A percentile compares a stretch with the other conserved stretches of the same genome.
Conservation (phyloP, 106 monocot species). For the Dactylorhiza incarnata region DNA sequence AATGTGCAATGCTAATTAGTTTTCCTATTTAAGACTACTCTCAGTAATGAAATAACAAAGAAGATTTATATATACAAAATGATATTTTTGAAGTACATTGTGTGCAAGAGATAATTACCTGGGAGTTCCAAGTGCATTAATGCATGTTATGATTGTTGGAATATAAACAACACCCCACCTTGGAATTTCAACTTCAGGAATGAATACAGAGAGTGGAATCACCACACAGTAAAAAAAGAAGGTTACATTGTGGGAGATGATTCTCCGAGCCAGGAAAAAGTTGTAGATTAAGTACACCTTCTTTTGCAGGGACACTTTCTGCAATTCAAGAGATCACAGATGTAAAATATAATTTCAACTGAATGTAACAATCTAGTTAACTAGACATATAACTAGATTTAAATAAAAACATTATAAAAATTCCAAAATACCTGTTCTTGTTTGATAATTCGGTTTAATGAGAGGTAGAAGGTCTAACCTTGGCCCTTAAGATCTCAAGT, state of each 20-base stretch:
- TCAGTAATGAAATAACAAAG: no score
- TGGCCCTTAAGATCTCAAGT: slow-evolving; percentile 34
- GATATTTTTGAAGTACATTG: background rate
- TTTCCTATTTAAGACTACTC: no score
- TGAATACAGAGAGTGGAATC: slow-evolving; percentile 43
- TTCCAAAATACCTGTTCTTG: background rate
- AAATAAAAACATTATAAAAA: no score
- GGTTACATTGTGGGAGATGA: slow-evolving; percentile 46
- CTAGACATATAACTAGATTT: no score
- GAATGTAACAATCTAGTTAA: no score
- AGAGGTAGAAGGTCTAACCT: slow-evolving; percentile 19
- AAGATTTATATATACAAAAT: no score
- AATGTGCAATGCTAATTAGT: no score
- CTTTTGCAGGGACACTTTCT: slow-evolving; percentile 46
- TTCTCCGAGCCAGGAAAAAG: slow-evolving; percentile 69
- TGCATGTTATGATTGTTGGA: slow-evolving; percentile 57
- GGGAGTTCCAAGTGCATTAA: slow-evolving; percentile 64
- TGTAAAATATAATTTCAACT: background rate
- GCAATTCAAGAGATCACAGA: slow-evolving; percentile 12
- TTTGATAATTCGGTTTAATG: background rate
- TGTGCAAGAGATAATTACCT: slow-evolving; percentile 23
- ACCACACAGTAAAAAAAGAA: slow-evolving; percentile 63
- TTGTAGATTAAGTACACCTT: slow-evolving; percentile 61
- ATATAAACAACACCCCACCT: slow-evolving; percentile 58
- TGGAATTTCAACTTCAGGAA: slow-evolving; percentile 58